phyloP scores from a whole-genome alignment of 495 filamentous ascomycete species.

The Penicillium desertorum region DNA sequence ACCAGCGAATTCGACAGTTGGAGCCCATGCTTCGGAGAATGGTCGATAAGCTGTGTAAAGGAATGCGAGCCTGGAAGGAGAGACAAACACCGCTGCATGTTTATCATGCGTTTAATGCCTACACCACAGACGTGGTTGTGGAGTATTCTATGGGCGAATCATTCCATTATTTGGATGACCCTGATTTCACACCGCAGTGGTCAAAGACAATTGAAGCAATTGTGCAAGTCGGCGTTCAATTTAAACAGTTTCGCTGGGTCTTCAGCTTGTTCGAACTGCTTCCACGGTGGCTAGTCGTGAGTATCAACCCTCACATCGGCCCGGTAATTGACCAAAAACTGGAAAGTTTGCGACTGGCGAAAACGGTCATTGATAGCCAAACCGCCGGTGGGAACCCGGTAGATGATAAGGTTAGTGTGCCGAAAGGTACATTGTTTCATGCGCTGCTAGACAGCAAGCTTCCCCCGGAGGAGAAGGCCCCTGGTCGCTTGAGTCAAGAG shows the following conservation, averaged over 20 bases:
- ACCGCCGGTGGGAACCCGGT: not conserved
- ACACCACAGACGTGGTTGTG: slow-evolving; percentile 44
- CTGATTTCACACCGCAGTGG: slow-evolving; percentile 35
- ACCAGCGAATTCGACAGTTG: slow-evolving; percentile 28
- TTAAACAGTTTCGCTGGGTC: slow-evolving; percentile 34
- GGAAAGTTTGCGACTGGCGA: slow-evolving; percentile 17
- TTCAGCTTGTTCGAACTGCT: slow-evolving; percentile 25
- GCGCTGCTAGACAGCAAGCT: slow-evolving; percentile 42
- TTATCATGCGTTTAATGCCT: slow-evolving; percentile 37
- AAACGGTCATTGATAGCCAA: slow-evolving; percentile 19
- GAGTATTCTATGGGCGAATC: slow-evolving; percentile 37
- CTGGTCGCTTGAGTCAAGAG: slow-evolving; percentile 41
- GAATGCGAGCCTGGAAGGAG: slow-evolving; percentile 32
- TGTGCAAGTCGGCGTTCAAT: slow-evolving; percentile 22
- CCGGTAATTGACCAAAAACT: slow-evolving; percentile 23
- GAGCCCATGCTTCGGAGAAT: slow-evolving; percentile 33
- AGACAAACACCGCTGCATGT: slow-evolving; percentile 32
- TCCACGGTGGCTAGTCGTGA: slow-evolving; percentile 21
- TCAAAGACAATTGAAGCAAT: slow-evolving; percentile 28
- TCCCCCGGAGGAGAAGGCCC: slow-evolving; percentile 36
- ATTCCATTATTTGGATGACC: slow-evolving; percentile 37
- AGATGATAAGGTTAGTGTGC: not conserved
- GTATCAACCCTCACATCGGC: slow-evolving; percentile 29
- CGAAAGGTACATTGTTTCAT: slow-evolving; percentile 41
- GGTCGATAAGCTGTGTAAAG: slow-evolving; percentile 35